These are phyloP conservation scores for Zymoseptoria brevis DNA, from an alignment of 2,329 filamentous ascomycete genomes.

Conservation along the genomic window DNA sequence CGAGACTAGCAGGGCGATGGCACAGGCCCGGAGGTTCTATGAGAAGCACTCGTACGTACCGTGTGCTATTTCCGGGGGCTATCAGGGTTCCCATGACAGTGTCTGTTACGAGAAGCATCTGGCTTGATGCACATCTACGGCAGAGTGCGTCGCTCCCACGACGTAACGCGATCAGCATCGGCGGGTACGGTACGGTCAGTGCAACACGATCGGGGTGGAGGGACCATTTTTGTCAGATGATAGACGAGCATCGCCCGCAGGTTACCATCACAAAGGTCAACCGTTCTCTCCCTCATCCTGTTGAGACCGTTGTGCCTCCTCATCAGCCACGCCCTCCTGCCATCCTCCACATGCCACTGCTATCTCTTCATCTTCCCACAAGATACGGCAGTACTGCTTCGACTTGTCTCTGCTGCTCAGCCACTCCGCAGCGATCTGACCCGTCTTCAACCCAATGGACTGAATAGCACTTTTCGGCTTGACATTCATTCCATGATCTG, in stretches of 20 bases:
- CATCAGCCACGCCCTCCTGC: not conserved
- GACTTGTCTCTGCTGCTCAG: conserved; percentile 4
- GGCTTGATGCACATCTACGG: not conserved
- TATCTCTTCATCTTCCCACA: conserved; percentile 4
- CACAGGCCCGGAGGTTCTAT: not conserved
- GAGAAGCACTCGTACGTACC: not conserved
- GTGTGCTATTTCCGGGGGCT: not conserved
- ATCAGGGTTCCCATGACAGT: not conserved
- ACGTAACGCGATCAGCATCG: no score
- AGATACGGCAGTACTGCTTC: conserved; percentile 1
- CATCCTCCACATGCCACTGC: conserved; percentile 1
- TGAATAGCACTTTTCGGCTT: conserved; percentile 3
- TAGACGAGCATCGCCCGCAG: no score
- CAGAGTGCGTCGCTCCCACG: no score
- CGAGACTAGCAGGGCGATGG: conserved; percentile 2
- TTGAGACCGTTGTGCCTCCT: not conserved
- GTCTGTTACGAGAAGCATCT: not conserved
- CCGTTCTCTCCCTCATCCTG: conserved; percentile 1
- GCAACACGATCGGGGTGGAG: no score
- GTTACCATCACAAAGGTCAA: no score
- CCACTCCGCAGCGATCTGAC: conserved; percentile 10
- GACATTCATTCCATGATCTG: conserved; percentile 26
- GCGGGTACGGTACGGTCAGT: no score
- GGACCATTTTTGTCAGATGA: no score
- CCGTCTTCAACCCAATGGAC: conserved; percentile 9